Base-by-base conservation (phyloP, 2,329 filamentous ascomycete species). In the Cordyceps fumosorosea region DNA sequence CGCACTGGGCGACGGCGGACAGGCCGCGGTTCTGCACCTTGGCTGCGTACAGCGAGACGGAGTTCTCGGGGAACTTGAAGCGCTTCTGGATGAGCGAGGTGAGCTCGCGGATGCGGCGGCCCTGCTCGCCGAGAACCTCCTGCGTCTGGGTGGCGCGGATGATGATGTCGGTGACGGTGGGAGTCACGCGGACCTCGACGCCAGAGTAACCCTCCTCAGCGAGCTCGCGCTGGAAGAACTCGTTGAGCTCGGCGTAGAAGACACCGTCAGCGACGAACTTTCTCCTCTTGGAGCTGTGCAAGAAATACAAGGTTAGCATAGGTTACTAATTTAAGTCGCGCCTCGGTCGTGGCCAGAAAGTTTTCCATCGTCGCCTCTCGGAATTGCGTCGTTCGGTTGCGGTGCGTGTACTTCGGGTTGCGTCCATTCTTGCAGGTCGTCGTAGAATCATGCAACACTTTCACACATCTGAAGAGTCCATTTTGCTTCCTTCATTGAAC, bases 51-150 rank as follows among this genome's bases (percentile, higher is more conserved):
- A 99, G 92, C 70, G 95, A 98, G 80, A 99, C 95, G 73, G 90
- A 96, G 90, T 98, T 98, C 86, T 98, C 93, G 82, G 95, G 93
- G 89, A 99, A 99, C 87, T 97, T 97, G 91, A 99, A 99, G 78
- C 95, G 93, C 90, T 99, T 98, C 87, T 99, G 96, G 87, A 99
- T 99, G 79, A 99, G 89, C 76, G 92, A 97, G 79, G 95, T 99
- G 82, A 99, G 92, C 87, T 99, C 95, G 81, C 95, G 93, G 82
- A 99, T 99, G 84, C 95, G 91, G 84, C 95, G 93, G 77, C 95
- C 95, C 87, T 99, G 95, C 89, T 99, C 95, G 78, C 95, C 95
- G 76, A 99, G 91, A 73, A 99, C 96, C 86, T 99, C 96, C 85
- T 99, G 95, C 78, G 95, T 99, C 89, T 99, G 95, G 77, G 95